Evolutionary conservation across 169 alveolate genomes (phyloP), one percentile per base, ranked within the genome.

Genomic region (Plasmodium sp.): DNA sequence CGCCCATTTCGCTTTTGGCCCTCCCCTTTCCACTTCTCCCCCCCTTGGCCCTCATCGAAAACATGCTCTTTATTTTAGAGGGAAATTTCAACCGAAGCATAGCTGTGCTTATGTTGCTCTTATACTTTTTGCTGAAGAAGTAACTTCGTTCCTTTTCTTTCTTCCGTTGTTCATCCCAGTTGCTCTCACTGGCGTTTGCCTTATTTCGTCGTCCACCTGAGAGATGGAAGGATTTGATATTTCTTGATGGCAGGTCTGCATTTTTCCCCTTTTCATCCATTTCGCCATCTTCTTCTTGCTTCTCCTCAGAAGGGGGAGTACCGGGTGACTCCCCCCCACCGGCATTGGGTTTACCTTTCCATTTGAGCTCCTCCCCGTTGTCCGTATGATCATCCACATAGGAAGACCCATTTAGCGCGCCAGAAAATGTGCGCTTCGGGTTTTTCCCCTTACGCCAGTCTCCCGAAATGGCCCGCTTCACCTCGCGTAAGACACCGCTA

Each of bases 11-110:
- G 72, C 36, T 71, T 16, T 6, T 84, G 7, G 27, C 34, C 39
- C 18, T 71, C 22, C 45, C 16, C 51, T 22, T 34, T 80, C 2
- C 34, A 10, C 58, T 81, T 18, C 2, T 81, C 45, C 34, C 7
- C 22, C 16, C 33, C 12, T 72, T 22, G 18, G 56, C 5, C 34
- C 9, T 84, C 51, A 71, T 84, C 43, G 71, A 84, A 72, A 84
- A 84, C 92, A 71, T 84, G 7, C 83, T 54, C 83, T 84, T 84
- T 16, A 84, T 72, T 84, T 84, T 84, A 45, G 92, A 67, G 4
- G 80, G 75, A 67, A 84, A 72, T 27, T 84, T 67, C 56, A 84
- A 14, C 54, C 75, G 73, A 43, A 71, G 75, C 18, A 22, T 84
- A 10, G 82, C 83, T 1, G 34, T 27, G 45, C 34, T 56, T 31